Evolutionary conservation across 352 stramenopile genomes (phyloP).

Genomic region (Thalassiosira sp.): DNA sequence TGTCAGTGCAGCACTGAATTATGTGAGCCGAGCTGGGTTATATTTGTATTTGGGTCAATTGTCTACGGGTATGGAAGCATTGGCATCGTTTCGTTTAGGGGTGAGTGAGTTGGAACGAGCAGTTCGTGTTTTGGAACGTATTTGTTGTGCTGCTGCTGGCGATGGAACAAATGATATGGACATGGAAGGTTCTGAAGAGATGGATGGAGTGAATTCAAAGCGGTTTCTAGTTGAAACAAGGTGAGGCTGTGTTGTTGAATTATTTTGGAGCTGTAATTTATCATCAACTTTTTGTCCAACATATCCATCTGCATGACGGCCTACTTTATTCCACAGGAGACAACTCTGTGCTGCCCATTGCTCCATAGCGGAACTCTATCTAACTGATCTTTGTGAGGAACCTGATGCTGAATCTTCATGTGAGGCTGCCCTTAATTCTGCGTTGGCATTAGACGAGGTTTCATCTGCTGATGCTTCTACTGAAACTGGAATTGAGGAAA

Average conservation of each 20-base stretch:
- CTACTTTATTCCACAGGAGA: conserved; percentile 66
- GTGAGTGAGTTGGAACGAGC: conserved; percentile 51
- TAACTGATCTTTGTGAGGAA: conserved; percentile 94
- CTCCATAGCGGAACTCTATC: conserved; percentile 94
- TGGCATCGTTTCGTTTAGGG: conserved; percentile 62
- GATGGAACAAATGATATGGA: conserved; percentile 23
- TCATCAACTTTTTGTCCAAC: not conserved
- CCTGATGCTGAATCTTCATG: conserved; percentile 90
- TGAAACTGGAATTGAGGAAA: conserved; percentile 25
- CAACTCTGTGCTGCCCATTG: conserved; percentile 93
- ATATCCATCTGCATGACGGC: not conserved
- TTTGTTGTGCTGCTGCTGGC: conserved; percentile 3
- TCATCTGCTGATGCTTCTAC: conserved; percentile 10
- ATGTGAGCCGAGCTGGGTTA: conserved; percentile 59
- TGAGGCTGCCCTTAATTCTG: conserved; percentile 88
- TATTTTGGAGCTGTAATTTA: not conserved
- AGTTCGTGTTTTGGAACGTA: conserved; percentile 36
- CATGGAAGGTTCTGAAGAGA: conserved; percentile 33
- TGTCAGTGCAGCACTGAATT: conserved; percentile 35
- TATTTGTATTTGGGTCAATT: conserved; percentile 80
- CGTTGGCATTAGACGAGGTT: conserved; percentile 89
- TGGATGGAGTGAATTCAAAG: conserved; percentile 29
- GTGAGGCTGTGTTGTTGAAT: conserved; percentile 8
- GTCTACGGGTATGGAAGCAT: conserved; percentile 63
- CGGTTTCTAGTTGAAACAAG: conserved; percentile 39